Conservation (phyloP, 164 flowering plant genomes). For the Umbellularia californica region DNA sequence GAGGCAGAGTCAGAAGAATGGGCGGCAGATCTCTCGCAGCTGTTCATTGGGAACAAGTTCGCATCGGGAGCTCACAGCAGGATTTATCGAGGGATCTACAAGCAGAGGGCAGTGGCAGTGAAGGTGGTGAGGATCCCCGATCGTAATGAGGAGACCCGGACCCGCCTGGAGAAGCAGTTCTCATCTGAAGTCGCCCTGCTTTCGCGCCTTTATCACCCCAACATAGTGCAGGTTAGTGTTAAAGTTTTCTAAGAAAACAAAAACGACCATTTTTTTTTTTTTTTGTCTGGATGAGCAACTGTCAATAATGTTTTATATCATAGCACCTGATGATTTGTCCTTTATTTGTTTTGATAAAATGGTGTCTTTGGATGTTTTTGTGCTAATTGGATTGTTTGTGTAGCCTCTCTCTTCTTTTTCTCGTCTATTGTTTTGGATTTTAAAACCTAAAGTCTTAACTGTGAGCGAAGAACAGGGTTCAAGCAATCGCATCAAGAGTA, state of each 20-base stretch:
- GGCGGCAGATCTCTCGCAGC: constrained; percentile 91
- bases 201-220: constrained; percentile 83
- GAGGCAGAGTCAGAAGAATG: constrained; percentile 67
- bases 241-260: neutral
- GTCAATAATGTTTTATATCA: too few relatives aligned
- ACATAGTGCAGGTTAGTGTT: constrained; percentile 71
- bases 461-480: too few relatives aligned
- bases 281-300: neutral
- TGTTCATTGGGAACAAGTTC: constrained; percentile 92
- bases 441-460: neutral
- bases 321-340: neutral
- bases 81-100: constrained; percentile 89
- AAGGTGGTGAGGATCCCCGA: constrained; percentile 88
- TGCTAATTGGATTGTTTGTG: neutral
- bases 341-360: too few relatives aligned
- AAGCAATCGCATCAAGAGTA: too few relatives aligned
- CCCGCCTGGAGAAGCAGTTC: constrained; percentile 72
- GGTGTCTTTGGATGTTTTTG: neutral
- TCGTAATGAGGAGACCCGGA: constrained; percentile 65
- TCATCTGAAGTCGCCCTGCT: constrained; percentile 86
- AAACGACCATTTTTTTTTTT: neutral
- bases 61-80: constrained; percentile 95
- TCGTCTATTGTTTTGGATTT: neutral
- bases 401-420: neutral
- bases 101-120: constrained; percentile 95